These are phyloP conservation scores for Suillus spraguei DNA, from an alignment of 768 basidiomycete genomes.

Conservation along the genomic window DNA sequence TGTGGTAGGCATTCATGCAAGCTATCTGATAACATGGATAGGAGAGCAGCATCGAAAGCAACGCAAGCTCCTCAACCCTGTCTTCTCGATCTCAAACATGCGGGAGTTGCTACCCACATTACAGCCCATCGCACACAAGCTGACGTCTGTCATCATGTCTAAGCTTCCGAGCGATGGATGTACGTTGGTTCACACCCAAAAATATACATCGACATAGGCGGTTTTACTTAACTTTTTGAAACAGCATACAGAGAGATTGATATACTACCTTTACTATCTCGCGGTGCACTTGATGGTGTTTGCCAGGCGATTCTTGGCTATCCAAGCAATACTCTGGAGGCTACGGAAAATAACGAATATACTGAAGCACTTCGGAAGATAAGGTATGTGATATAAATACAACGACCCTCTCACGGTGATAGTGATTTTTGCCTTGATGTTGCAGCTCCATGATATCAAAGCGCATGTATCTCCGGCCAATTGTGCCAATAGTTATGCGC, in stretches of 20 bases:
- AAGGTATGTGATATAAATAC: neutral
- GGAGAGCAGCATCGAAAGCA: constrained; percentile 46
- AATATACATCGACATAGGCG: neutral
- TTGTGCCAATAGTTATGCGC: neutral
- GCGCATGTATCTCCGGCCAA: neutral
- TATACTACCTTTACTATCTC: constrained; percentile 24
- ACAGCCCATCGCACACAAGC: neutral
- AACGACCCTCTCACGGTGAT: neutral
- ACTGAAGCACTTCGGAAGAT: constrained; percentile 6
- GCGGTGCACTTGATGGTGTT: constrained; percentile 28
- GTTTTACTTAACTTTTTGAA: constrained; percentile 6
- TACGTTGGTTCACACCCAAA: constrained; percentile 8
- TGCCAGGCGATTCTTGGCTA: constrained; percentile 26
- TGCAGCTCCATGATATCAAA: neutral
- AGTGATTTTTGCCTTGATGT: neutral
- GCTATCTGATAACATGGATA: constrained; percentile 17
- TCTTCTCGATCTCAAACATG: constrained; percentile 44
- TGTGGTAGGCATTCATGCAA: constrained; percentile 20
- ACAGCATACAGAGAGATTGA: constrained; percentile 22
- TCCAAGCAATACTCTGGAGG: constrained; percentile 15
- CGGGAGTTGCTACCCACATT: constrained; percentile 33
- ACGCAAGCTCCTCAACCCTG: constrained; percentile 46
- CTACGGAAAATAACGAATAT: constrained; percentile 14
- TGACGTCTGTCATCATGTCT: neutral
- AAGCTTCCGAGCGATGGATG: neutral